Base-by-base conservation (phyloP, 169 alveolate species). In the Eimeria sp. region DNA sequence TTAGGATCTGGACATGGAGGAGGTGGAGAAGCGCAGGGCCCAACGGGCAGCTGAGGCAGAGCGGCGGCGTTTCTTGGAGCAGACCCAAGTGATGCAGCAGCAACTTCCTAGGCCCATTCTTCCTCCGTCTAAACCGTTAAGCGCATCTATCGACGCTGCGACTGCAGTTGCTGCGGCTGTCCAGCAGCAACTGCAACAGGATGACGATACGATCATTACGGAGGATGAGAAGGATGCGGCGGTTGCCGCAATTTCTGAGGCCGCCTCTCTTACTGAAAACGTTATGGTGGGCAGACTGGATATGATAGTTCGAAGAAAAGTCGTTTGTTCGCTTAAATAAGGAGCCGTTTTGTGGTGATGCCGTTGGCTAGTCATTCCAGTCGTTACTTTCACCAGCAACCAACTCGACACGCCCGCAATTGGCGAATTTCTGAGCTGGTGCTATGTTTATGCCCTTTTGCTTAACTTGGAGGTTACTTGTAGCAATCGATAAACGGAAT, bases 1-100 rank as follows among this genome's bases (percentile, higher is more conserved):
- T 43, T 65, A 87, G 93, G 93, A 87, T 63, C 57, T 87, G 67
- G 93, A 87, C 83, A 87, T 87, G 93, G 93, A 87, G n/a, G 93
- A 87, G 65, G 93, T 87, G 47, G 93, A 87, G 51, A 87, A 45
- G 65, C 93, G 93, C 22, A 80, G 93, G n/a, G 93, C 82, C 27
- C 82, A 58, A 72, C 93, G 93, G 51, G 93, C 93, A 57, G 93
- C 93, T 13, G 93, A 87, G 82, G 82, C 82, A 54, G 93, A 43
- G 83, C 78, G 83, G 49, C n/a, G 78, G 78, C 93, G 93, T 11
- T 87, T 87, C 45, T 18, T 87, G 54, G 93, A 87, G 20, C 93
- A 87, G 25, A 87, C 93, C 14, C 93, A 87, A 87, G 93, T 87
- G 93, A 87, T 87, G 82, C 93, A 87, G 51, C 82, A 11, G 83